Evolutionary conservation across 176 grass and related monocot species (phyloP).

Genomic region (Musa schizocarpa): DNA sequence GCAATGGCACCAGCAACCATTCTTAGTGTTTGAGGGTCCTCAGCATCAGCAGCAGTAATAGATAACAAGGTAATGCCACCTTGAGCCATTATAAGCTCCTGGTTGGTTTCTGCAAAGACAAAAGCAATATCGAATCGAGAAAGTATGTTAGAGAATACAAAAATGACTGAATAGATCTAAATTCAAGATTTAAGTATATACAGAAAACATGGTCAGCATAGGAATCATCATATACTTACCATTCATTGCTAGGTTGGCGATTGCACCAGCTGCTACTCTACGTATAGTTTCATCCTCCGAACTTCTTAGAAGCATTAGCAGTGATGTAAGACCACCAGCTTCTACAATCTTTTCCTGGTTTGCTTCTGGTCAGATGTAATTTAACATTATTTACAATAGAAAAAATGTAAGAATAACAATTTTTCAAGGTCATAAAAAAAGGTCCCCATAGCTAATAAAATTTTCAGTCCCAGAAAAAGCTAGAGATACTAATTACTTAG

Average conservation of each 20-base stretch:
- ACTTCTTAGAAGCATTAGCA: slow-evolving; percentile 80
- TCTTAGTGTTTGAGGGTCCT: slow-evolving; percentile 92
- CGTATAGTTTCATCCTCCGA: slow-evolving; percentile 93
- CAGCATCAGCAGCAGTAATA: slow-evolving; percentile 90
- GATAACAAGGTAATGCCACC: slow-evolving; percentile 81
- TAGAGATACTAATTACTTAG: no score
- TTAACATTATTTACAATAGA: background rate
- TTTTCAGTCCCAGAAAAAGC: no score
- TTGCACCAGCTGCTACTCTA: slow-evolving; percentile 94
- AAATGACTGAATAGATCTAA: background rate
- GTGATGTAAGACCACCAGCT: slow-evolving; percentile 87
- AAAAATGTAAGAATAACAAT: background rate
- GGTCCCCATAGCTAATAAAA: background rate
- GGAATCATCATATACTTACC: slow-evolving; percentile 33
- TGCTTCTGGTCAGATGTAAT: slow-evolving; percentile 52
- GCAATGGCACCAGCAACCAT: slow-evolving; percentile 99
- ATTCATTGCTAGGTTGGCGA: slow-evolving; percentile 99
- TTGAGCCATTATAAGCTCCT: slow-evolving; percentile 98
- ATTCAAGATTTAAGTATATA: background rate
- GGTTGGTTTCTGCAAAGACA: slow-evolving; percentile 73
- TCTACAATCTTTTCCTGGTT: slow-evolving; percentile 99
- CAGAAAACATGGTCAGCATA: background rate
- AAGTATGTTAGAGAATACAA: background rate
- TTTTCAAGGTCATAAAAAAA: background rate
- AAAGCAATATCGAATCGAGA: slow-evolving; percentile 17